Base-by-base conservation (phyloP, 2,329 filamentous ascomycete genomes). In the Shiraia sp. region DNA sequence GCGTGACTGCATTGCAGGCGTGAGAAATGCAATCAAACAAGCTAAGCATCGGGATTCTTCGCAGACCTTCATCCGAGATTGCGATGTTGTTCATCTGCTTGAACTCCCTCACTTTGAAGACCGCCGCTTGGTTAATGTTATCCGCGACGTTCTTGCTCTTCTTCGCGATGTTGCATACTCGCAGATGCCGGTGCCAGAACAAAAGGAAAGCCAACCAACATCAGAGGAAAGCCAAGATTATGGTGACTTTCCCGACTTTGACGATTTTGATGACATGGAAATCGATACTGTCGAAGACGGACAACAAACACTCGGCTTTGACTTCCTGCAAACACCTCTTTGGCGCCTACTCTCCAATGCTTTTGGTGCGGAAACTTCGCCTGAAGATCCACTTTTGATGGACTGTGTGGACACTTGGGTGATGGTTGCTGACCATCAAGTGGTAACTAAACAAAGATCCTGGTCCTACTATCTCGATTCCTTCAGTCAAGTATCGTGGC, bases 151-250 rank as follows among this genome's bases (percentile, higher is more conserved):
- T 6, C 63, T 84, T 2, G 61, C 71, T n/a, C 63, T 81, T 6
- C 59, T 80, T 5, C 58, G 71, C 8, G 59, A 68, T 24, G 78
- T 77, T 54, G 40, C 49, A 47, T 51, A 37, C 31, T 40, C 45
- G 42, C 51, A 46, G 32, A 47, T 45, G 42, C 24, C 33, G 7
- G 28, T 36, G 4, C 15, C 32, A 27, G 52, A 14, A 49, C 66
- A 48, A n/a, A 37, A 60, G n/a, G 39, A 43, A 10, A 57, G 71
- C 17, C 68, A 72, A 29, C 38, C 51, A 14, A 50, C 37, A 10
- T 78, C 73, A 40, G 81, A 84, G 37, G 82, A 85, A 38, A 85
- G 81, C 49, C 82, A 85, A 58, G 81, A 85, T 32, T 85, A 82
- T 54, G 81, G 81, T 22, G 80, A 82, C 45, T 80, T 77, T 69